Evolutionary conservation across 306 rosid species (phyloP).

Genomic region (Vigna nakashimae): DNA sequence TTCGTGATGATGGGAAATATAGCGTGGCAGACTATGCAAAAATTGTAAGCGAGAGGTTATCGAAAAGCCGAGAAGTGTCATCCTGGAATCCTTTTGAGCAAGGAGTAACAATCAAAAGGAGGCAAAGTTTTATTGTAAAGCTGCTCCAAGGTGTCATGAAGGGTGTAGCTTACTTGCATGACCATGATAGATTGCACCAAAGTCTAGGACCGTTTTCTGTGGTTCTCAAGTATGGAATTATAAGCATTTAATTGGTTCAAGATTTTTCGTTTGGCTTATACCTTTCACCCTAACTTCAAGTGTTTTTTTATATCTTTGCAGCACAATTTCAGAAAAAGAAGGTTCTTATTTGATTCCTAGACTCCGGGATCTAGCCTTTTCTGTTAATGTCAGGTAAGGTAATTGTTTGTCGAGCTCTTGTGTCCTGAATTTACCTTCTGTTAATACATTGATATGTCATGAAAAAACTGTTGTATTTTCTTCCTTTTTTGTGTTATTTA

Average conservation of each 20-base stretch:
- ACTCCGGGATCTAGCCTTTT: conserved; percentile 90
- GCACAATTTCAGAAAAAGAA: conserved; percentile 83
- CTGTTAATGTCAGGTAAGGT: conserved; percentile 80
- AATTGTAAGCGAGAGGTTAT: conserved; percentile 68
- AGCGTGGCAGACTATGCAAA: conserved; percentile 93
- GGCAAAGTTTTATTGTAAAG: conserved; percentile 64
- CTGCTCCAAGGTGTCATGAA: conserved; percentile 82
- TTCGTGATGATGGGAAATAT: conserved; percentile 85
- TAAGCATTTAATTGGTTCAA: conserved; percentile 37
- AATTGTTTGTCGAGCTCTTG: conserved; percentile 22
- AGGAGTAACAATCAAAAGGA: conserved; percentile 61
- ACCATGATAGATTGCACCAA: conserved; percentile 83
- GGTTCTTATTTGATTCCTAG: conserved; percentile 82
- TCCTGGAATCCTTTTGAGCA: conserved; percentile 83
- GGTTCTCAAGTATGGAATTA: conserved; percentile 71
- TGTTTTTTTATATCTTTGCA: conserved; percentile 50
- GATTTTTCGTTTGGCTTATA: conserved; percentile 24
- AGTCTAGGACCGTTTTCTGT: conserved; percentile 97
- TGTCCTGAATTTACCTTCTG: conserved; percentile 20
- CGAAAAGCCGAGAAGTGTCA: conserved; percentile 48
- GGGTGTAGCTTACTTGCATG: conserved; percentile 86
- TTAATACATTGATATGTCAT: background rate
- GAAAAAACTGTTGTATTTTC: background rate
- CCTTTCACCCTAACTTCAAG: conserved; percentile 14
- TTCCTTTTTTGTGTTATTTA: background rate